phyloP scores from a whole-genome alignment of 2,329 filamentous ascomycete species.

The Alternaria triticimaculans region DNA sequence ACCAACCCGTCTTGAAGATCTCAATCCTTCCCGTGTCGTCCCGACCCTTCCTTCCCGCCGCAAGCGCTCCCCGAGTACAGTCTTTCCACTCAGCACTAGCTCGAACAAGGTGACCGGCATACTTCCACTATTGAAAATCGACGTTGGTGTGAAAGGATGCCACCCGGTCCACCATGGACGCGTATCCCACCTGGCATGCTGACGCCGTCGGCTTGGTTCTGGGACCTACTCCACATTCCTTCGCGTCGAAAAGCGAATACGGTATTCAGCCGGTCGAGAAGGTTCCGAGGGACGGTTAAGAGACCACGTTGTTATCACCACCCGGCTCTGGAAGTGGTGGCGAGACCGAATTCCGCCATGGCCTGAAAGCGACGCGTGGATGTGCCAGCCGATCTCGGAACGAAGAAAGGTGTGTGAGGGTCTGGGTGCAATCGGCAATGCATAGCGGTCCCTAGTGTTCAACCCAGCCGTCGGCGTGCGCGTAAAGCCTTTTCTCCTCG shows the following conservation, averaged over 20 bases:
- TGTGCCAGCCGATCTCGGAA: neutral
- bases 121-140: neutral
- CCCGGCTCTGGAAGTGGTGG: neutral
- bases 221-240: neutral
- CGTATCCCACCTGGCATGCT: conserved; percentile 2
- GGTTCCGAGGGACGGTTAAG: neutral
- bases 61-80: neutral
- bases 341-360: neutral
- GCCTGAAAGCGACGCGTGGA: neutral
- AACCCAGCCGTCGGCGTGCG: neutral
- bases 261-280: conserved; percentile 10
- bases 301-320: neutral
- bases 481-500: neutral
- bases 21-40: conserved; percentile 10
- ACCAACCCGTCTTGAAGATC: neutral
- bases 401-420: neutral
- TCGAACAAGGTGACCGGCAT: neutral
- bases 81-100: neutral
- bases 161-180: neutral
- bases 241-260: conserved; percentile 6
- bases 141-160: neutral
- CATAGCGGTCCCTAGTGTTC: neutral
- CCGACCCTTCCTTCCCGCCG: conserved; percentile 4
- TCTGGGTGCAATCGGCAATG: neutral
- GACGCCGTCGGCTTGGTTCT: conserved; percentile 5